Conservation (phyloP, 1,139 yeast genomes). For the Nakaseomyces delphensis region DNA sequence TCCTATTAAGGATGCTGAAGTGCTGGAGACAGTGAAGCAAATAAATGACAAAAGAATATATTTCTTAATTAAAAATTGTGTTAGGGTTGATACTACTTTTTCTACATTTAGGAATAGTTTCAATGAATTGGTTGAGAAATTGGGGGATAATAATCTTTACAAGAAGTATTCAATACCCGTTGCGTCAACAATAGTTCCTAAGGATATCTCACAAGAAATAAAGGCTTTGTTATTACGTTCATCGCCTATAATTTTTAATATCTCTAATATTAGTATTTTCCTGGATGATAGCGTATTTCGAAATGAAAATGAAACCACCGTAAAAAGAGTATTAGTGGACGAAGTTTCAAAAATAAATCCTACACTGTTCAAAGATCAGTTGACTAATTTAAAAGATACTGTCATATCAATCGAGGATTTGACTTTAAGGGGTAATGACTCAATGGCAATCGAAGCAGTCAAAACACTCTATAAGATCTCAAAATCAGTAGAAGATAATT, state of each 20-base stretch:
- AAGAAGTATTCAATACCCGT: slow-evolving; percentile 35
- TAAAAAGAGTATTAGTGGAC: slow-evolving; percentile 39
- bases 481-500: slow-evolving; percentile 31
- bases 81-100: slow-evolving; percentile 53
- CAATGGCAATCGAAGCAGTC: slow-evolving; percentile 34
- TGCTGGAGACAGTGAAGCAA: slow-evolving; percentile 44
- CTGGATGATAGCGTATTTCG: slow-evolving; percentile 40
- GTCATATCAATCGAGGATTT: slow-evolving; percentile 32
- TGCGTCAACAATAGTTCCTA: slow-evolving; percentile 35
- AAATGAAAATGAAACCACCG: slow-evolving; percentile 34
- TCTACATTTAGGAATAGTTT: slow-evolving; percentile 50
- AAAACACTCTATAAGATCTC: slow-evolving; percentile 56
- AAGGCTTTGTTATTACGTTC: slow-evolving; percentile 53
- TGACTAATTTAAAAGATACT: slow-evolving; percentile 41
- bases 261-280: slow-evolving; percentile 51
- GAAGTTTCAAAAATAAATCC: slow-evolving; percentile 57
- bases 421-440: slow-evolving; percentile 20
- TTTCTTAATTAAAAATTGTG: slow-evolving; percentile 46
- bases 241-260: slow-evolving; percentile 55
- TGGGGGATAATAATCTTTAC: slow-evolving; percentile 45
- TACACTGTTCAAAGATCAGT: slow-evolving; percentile 52
- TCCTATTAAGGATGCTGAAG: slow-evolving; percentile 39
- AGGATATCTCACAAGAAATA: slow-evolving; percentile 45
- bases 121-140: slow-evolving; percentile 49
- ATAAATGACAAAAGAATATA: slow-evolving; percentile 51